These are phyloP conservation scores for Hysterangium stoloniferum DNA, from an alignment of 768 basidiomycete species.

Conservation along the genomic window DNA sequence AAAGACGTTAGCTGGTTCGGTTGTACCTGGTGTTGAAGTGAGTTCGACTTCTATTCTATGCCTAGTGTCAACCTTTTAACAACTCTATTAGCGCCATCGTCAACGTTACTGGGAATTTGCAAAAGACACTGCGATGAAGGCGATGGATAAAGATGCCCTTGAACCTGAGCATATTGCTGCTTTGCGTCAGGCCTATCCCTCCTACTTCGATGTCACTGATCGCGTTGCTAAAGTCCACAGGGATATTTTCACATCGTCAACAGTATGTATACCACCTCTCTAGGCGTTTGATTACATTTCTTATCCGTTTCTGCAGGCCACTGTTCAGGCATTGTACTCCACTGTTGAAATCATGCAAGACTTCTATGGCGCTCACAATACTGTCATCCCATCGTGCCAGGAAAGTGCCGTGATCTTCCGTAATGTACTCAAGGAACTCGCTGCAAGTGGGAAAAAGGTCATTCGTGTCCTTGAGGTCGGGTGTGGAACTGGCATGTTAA, in stretches of 20 bases:
- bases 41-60: not conserved
- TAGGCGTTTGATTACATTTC: not conserved
- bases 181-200: constrained; percentile 7
- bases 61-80: not conserved
- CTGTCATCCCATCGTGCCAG: constrained; percentile 12
- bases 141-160: constrained; percentile 1
- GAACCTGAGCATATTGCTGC: not conserved
- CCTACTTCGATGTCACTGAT: constrained; percentile 9
- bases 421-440: constrained; percentile 12
- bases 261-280: not conserved
- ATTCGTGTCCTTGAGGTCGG: constrained; percentile 19
- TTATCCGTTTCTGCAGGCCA: not conserved
- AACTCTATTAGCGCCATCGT: constrained; percentile 7
- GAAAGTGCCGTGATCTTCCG: constrained; percentile 11
- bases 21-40: constrained; percentile 7
- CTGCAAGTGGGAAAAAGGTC: constrained; percentile 14
- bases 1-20: not conserved
- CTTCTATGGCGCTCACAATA: constrained; percentile 10
- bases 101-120: constrained; percentile 11
- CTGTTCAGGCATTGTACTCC: constrained; percentile 10
- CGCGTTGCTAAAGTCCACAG: constrained; percentile 9
- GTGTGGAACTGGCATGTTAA: constrained; percentile 16
- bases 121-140: not conserved
- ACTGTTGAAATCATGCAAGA: constrained; percentile 11
- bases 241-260: constrained; percentile 8